phyloP scores from a whole-genome alignment of 129 eudicot genomes.

The Flaveria linearis region DNA sequence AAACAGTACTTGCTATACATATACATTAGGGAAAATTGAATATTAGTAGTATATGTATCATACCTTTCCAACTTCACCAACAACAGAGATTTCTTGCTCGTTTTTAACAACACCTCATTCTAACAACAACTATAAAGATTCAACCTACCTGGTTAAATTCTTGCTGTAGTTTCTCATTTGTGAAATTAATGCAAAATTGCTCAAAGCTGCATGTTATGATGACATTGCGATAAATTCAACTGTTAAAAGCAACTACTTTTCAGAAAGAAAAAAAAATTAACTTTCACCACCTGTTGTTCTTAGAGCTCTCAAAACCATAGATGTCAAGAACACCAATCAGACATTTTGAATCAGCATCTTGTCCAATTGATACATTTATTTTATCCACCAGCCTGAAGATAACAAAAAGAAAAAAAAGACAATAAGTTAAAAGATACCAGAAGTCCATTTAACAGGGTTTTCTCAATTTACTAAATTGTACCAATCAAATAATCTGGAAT shows the following conservation, averaged over 20 bases:
- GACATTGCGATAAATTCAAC: slow-evolving; percentile 24
- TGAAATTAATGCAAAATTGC: slow-evolving; percentile 96
- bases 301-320: slow-evolving; percentile 97
- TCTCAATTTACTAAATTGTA: too few relatives aligned
- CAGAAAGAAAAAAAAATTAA: neutral
- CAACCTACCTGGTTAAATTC: slow-evolving; percentile 91
- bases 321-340: slow-evolving; percentile 98
- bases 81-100: too few relatives aligned
- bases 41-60: too few relatives aligned
- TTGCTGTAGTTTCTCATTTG: slow-evolving; percentile 98
- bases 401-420: too few relatives aligned
- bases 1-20: too few relatives aligned
- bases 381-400: slow-evolving; percentile 86
- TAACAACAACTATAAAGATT: slow-evolving; percentile 21
- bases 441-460: too few relatives aligned
- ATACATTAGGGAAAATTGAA: too few relatives aligned
- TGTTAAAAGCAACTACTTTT: neutral
- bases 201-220: slow-evolving; percentile 72
- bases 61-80: too few relatives aligned
- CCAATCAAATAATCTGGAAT: too few relatives aligned
- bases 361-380: slow-evolving; percentile 90
- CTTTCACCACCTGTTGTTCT: slow-evolving; percentile 71
- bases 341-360: slow-evolving; percentile 70
- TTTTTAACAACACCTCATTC: slow-evolving; percentile 8
- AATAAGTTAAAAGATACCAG: too few relatives aligned